Evolutionary conservation across 805 yeast species (phyloP).

Genomic region (Kuraishia cidri): DNA sequence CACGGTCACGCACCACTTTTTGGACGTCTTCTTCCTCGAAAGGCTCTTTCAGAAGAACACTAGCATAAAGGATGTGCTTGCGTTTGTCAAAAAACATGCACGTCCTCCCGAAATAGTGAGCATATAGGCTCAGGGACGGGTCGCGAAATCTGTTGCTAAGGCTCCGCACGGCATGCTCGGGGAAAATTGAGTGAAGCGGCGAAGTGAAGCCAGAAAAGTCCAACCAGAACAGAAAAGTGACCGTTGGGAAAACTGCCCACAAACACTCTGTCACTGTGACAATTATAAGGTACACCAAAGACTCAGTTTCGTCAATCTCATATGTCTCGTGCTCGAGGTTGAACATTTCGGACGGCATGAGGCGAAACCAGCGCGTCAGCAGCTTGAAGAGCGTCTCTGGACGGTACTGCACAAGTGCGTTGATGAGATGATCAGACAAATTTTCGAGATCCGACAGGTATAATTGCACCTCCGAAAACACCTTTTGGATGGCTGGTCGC

Average conservation of each 20-base stretch:
- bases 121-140: neutral
- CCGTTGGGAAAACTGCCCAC: slow-evolving; percentile 12
- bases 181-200: neutral
- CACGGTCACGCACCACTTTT: neutral
- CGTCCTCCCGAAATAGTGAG: neutral
- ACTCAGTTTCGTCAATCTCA: slow-evolving; percentile 6
- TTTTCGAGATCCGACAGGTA: neutral
- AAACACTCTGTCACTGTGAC: slow-evolving; percentile 10
- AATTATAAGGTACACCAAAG: slow-evolving; percentile 8
- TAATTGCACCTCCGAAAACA: slow-evolving; percentile 1
- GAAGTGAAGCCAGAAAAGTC: neutral
- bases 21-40: neutral
- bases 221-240: neutral
- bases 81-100: slow-evolving; percentile 1
- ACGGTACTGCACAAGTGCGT: neutral
- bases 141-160: neutral
- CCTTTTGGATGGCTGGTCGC: slow-evolving; percentile 2
- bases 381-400: neutral
- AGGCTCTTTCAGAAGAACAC: slow-evolving; percentile 1
- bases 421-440: neutral
- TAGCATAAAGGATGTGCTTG: neutral
- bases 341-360: slow-evolving; percentile 6
- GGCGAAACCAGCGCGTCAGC: slow-evolving; percentile 4
- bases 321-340: slow-evolving; percentile 4
- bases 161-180: neutral